These are phyloP conservation scores for Termitomyces sp. DNA, from an alignment of 1,284 basidiomycete genomes.

Conservation along the genomic window DNA sequence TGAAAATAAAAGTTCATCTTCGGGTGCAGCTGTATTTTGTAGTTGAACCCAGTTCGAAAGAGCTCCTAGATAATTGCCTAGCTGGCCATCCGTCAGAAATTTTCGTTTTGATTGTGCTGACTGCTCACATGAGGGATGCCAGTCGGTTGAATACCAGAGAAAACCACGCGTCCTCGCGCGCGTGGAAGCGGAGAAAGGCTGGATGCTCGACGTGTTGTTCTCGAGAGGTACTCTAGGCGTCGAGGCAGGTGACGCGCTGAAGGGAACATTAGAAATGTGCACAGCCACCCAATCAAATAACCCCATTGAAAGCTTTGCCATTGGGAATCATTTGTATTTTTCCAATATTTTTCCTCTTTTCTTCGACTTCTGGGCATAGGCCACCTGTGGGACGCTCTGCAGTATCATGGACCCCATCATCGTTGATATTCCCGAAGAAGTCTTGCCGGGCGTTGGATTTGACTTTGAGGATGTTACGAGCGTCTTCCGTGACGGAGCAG, in stretches of 20 bases:
- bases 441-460: constrained; percentile 25
- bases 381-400: not conserved
- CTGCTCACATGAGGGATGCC: constrained; percentile 77
- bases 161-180: constrained; percentile 40
- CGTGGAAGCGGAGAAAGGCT: constrained; percentile 1
- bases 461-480: constrained; percentile 57
- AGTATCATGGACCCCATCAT: constrained; percentile 10
- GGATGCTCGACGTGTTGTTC: constrained; percentile 10
- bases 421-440: constrained; percentile 12
- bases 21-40: constrained; percentile 52
- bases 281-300: constrained; percentile 23
- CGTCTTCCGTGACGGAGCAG: constrained; percentile 50
- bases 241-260: constrained; percentile 1
- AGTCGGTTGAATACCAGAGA: constrained; percentile 83
- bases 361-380: not conserved
- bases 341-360: not conserved
- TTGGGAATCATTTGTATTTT: not conserved
- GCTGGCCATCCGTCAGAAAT: constrained; percentile 37
- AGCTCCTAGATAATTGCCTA: constrained; percentile 93
- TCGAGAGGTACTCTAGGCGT: constrained; percentile 1
- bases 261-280: constrained; percentile 18
- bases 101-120: not conserved
- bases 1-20: constrained; percentile 75
- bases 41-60: constrained; percentile 85
- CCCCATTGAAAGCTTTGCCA: not conserved